Base-by-base conservation (phyloP, 2,329 filamentous ascomycete species). In the Talaromyces sp. region DNA sequence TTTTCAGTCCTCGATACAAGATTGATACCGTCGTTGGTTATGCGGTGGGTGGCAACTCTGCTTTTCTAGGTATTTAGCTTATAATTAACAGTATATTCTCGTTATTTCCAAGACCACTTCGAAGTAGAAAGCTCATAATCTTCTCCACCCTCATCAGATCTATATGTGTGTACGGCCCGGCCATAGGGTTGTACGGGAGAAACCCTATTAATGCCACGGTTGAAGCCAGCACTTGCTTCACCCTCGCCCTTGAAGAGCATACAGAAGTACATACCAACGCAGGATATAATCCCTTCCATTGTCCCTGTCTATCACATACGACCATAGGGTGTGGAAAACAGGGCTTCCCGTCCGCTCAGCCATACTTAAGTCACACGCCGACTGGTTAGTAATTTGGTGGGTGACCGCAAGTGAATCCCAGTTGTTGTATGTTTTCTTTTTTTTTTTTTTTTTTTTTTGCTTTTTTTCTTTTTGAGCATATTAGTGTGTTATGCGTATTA, bases 321-420 rank as follows among this genome's bases (percentile, higher is more conserved):
- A 50, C 47, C 47, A 50, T 50, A 50, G 47, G 47, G 47, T 50
- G 47, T 50, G 47, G 47, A 50, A 31, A 50, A 50, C 47, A 50
- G 47, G 47, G 47, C 47, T 50, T 50, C 47, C 47, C 47, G 47
- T 50, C 47, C 47, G 47, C 47, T 50, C 47, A 50, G 47, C 47
- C 47, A 15, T 50, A 27, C 47, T 50, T 50, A 50, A 50, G 47
- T 25, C 47, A 50, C 47, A 50, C 47, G 47, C 47, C 47, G 47
- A 25, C 47, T 50, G 47, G 47, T 50, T 50, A 50, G 47, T 50
- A 50, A 17, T 31, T 50, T 17, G 47, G 47, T 50, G 47, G 47
- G 47, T 50, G 47, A 50, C 47, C 47, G 31, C 47, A 17, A 50
- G 47, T 17, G 47, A 50, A 50, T 50, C 47, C 47, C 47, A 50